Base-by-base conservation (phyloP, 2,329 filamentous ascomycete genomes). In the Helotiales sp. region DNA sequence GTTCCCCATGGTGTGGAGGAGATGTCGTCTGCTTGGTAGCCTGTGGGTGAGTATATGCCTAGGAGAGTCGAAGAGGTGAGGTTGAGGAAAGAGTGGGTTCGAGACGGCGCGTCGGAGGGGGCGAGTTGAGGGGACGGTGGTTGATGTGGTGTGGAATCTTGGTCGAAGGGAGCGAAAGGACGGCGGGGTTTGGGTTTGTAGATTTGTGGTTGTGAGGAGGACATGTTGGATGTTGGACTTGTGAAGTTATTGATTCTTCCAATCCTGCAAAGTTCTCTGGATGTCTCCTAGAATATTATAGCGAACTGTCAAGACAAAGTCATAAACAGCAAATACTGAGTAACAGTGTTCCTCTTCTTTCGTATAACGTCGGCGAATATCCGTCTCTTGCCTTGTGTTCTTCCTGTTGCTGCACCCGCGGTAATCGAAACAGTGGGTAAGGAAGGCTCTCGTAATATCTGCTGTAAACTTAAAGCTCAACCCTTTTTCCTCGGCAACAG, bases 61-160 rank as follows among this genome's bases (percentile, higher is more conserved):
- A 91, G 92, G 5, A 99, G 86, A 0, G 96, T 97, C 1, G 93
- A 94, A 10, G 92, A 90, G 3, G 93, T 97, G 68, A 99, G 85
- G 77, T 97, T 97, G 76, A 93, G 83, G 65, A 93, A 87, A 10
- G 93, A 97, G 71, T 91, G 88, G 26, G 90, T 91, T 66, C 92
- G 88, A 32, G 72, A 82, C 1, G 89, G 91, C 3, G 87, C 86
- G 34, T 86, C 86, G 73, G 89, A 80, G 61, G 71, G 63, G 28
- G 68, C 45, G 87, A 84, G 54, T 85, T 89, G 66, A 85, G 85
- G 60, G 85, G 88, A 71, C 83, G 84, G 69, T 82, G 84, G 70
- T 80, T 82, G 63, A 82, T 79, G 67, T 75, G 78, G 81, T 61
- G 79, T 79, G 54, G 84, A 80, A 65, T 84, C 84, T 67, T 90